Conservation (phyloP, 805 yeast species). For the Maudiozyma bulderi region DNA sequence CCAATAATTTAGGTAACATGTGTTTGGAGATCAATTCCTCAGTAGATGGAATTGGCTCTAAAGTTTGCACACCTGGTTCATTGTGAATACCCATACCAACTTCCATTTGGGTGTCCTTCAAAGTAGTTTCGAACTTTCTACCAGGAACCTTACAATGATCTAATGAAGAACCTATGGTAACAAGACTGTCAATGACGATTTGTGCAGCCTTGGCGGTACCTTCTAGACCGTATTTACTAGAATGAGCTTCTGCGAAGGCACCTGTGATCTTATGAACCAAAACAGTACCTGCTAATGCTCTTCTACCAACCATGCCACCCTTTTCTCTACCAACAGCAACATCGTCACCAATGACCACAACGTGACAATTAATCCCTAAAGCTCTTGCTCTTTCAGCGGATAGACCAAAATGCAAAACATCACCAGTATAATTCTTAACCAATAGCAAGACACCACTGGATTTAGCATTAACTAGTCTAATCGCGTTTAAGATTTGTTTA, state of each 20-base stretch:
- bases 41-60: conserved; percentile 55
- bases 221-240: conserved; percentile 37
- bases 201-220: conserved; percentile 52
- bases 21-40: conserved; percentile 46
- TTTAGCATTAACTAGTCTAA: conserved; percentile 31
- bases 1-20: conserved; percentile 54
- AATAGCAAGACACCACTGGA: conserved; percentile 58
- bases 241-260: conserved; percentile 45
- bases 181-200: conserved; percentile 53
- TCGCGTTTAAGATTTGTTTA: conserved; percentile 68
- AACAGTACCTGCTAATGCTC: conserved; percentile 89
- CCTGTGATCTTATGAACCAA: conserved; percentile 81
- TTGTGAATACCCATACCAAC: conserved; percentile 95
- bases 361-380: conserved; percentile 60
- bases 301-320: conserved; percentile 85
- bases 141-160: conserved; percentile 91
- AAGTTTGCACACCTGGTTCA: conserved; percentile 69
- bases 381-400: conserved; percentile 84
- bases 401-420: conserved; percentile 82
- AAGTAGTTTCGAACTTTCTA: conserved; percentile 44
- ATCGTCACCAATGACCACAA: conserved; percentile 80
- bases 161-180: conserved; percentile 81
- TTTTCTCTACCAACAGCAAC: conserved; percentile 88
- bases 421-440: conserved; percentile 92
- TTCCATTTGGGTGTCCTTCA: conserved; percentile 62